These are phyloP conservation scores for Exophiala lecanii-corni DNA, from an alignment of 2,329 filamentous ascomycete genomes.

Conservation along the genomic window DNA sequence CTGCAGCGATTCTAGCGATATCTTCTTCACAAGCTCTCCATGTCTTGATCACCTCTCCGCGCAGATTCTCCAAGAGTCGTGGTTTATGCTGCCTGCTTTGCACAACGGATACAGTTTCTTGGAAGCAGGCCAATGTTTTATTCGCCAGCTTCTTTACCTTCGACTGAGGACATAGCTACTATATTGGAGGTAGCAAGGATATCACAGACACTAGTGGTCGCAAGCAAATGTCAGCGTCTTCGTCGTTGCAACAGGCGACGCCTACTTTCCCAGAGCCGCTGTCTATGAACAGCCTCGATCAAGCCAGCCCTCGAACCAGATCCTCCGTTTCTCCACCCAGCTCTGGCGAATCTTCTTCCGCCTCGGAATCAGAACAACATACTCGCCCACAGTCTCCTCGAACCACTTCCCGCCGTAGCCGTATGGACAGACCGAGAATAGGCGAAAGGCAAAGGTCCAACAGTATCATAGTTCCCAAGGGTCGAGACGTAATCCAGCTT, in stretches of 20 bases:
- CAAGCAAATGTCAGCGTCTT: conserved; percentile 11
- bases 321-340: conserved; percentile 20
- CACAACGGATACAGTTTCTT: background rate
- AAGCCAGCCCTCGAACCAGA: conserved; percentile 4
- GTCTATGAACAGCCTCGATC: conserved; percentile 13
- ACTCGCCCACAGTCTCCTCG: conserved; percentile 45
- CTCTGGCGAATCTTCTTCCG: conserved; percentile 35
- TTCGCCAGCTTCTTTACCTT: background rate
- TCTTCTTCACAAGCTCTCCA: too few species aligned
- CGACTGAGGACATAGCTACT: background rate
- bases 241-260: conserved; percentile 18
- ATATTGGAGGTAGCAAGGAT: background rate
- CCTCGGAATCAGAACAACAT: conserved; percentile 45
- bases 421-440: conserved; percentile 59
- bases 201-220: background rate
- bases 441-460: conserved; percentile 73
- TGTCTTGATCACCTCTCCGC: background rate
- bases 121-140: background rate
- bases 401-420: conserved; percentile 43
- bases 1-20: too few species aligned
- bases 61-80: background rate
- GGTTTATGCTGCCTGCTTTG: background rate
- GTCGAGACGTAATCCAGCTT: conserved; percentile 68
- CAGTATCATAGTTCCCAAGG: conserved; percentile 75
- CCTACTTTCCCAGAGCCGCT: conserved; percentile 12